phyloP scores from a whole-genome alignment of 2,329 filamentous ascomycete species.

The Talaromyces atroroseus region DNA sequence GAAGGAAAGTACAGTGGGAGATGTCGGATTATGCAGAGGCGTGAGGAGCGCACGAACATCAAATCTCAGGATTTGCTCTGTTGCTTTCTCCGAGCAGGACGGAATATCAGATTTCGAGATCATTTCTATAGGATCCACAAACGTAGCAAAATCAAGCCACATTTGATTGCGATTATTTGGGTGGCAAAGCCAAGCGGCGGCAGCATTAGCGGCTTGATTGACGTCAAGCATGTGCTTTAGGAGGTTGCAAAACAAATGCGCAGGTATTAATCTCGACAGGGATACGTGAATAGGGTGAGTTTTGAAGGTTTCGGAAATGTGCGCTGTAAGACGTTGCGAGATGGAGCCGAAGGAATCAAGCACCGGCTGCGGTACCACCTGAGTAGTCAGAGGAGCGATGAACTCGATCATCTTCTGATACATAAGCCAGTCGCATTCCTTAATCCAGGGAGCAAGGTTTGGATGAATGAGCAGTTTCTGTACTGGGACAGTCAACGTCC shows the following conservation, averaged over 20 bases:
- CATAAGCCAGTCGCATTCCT: slow-evolving; percentile 89
- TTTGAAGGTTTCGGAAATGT: slow-evolving; percentile 80
- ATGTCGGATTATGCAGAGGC: slow-evolving; percentile 31
- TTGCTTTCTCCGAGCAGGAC: slow-evolving; percentile 29
- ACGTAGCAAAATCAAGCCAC: slow-evolving; percentile 71
- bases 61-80: slow-evolving; percentile 39
- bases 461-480: slow-evolving; percentile 84
- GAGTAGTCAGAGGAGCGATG: slow-evolving; percentile 78
- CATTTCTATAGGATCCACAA: slow-evolving; percentile 37
- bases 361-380: slow-evolving; percentile 83
- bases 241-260: slow-evolving; percentile 79
- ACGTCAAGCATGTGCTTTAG: slow-evolving; percentile 83
- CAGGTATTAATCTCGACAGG: slow-evolving; percentile 79
- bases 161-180: slow-evolving; percentile 88
- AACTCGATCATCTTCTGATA: slow-evolving; percentile 97
- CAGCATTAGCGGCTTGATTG: slow-evolving; percentile 88
- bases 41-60: slow-evolving; percentile 40
- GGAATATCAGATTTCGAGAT: slow-evolving; percentile 38
- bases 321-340: slow-evolving; percentile 69
- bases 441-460: slow-evolving; percentile 83
- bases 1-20: slow-evolving; percentile 26
- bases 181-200: slow-evolving; percentile 85
- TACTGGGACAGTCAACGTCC: slow-evolving; percentile 92
- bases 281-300: slow-evolving; percentile 80
- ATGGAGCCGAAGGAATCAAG: slow-evolving; percentile 83